Conservation (phyloP, 805 yeast species). For the Hanseniaspora clermontiae region DNA sequence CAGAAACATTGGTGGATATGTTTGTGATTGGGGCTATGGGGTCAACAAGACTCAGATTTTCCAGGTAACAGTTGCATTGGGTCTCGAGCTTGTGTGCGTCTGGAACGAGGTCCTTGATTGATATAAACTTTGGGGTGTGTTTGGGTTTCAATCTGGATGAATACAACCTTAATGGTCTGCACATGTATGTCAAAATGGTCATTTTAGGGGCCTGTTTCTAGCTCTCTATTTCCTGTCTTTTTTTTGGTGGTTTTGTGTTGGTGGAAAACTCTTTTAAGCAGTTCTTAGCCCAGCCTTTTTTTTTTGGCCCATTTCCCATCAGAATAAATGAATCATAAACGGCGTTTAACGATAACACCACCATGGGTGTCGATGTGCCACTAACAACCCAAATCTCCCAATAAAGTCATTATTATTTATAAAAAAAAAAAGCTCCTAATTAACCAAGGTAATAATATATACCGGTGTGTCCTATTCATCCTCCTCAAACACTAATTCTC, state of each 20-base stretch:
- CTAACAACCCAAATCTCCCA: too few species aligned
- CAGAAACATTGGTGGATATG: constrained; percentile 15
- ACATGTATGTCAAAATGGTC: too few species aligned
- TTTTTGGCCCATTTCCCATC: too few species aligned
- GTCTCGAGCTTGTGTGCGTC: constrained; percentile 5
- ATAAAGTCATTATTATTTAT: too few species aligned
- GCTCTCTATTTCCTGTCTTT: too few species aligned
- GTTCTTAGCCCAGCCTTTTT: too few species aligned
- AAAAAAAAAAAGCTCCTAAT: too few species aligned
- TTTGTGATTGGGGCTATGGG: constrained; percentile 15
- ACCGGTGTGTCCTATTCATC: background rate
- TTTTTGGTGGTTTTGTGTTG: too few species aligned
- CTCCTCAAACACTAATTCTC: background rate
- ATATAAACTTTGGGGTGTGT: background rate
- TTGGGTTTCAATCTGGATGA: background rate
- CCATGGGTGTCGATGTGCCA: background rate
- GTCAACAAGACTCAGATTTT: constrained; percentile 13
- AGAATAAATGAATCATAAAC: too few species aligned
- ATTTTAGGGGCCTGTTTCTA: too few species aligned
- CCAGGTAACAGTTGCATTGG: constrained; percentile 17
- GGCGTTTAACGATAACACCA: too few species aligned
- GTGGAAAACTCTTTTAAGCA: too few species aligned
- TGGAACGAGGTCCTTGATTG: background rate
- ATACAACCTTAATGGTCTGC: background rate
- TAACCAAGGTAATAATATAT: background rate